A percentile compares a stretch with the other conserved stretches of the same genome.
phyloP scores from a whole-genome alignment of 2,329 filamentous ascomycete genomes.

The Trichoderma koningii region DNA sequence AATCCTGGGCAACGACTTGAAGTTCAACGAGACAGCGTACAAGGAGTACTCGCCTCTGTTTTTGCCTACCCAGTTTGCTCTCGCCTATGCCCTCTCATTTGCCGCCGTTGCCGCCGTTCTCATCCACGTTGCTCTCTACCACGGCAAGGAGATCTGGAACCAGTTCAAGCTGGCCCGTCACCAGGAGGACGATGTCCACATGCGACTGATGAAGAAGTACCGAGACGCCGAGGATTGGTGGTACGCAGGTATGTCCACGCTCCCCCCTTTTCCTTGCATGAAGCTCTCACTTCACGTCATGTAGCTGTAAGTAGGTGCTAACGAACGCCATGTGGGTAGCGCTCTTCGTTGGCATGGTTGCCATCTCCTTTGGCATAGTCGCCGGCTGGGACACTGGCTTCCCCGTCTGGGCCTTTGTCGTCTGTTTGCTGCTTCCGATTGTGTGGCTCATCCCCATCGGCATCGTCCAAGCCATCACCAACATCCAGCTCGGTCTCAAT shows the following conservation, averaged over 20 bases:
- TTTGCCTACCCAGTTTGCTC: slow-evolving; percentile 62
- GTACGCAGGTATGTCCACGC: slow-evolving; percentile 52
- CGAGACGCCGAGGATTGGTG: slow-evolving; percentile 62
- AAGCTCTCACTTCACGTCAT: too few species aligned
- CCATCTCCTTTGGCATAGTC: slow-evolving; percentile 56
- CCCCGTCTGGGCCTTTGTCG: slow-evolving; percentile 59
- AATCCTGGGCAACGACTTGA: slow-evolving; percentile 58
- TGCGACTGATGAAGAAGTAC: slow-evolving; percentile 64
- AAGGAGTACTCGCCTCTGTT: slow-evolving; percentile 66
- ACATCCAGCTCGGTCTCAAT: slow-evolving; percentile 66
- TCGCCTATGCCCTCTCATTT: slow-evolving; percentile 65
- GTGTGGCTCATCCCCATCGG: slow-evolving; percentile 63
- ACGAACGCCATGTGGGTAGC: slow-evolving; percentile 32
- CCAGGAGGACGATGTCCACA: slow-evolving; percentile 61
- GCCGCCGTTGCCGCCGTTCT: slow-evolving; percentile 65
- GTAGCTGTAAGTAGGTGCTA: not conserved
- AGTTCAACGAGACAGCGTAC: slow-evolving; percentile 64
- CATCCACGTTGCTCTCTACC: slow-evolving; percentile 58
- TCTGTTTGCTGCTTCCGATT: slow-evolving; percentile 59
- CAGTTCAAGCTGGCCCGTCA: slow-evolving; percentile 57
- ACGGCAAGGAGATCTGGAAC: slow-evolving; percentile 56
- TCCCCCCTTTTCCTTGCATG: slow-evolving; percentile 33
- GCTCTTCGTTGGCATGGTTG: slow-evolving; percentile 56
- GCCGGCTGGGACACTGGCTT: slow-evolving; percentile 59
- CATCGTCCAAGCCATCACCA: slow-evolving; percentile 62